Conservation (phyloP, 495 filamentous ascomycete species). For the Penicillium simplicissimum region DNA sequence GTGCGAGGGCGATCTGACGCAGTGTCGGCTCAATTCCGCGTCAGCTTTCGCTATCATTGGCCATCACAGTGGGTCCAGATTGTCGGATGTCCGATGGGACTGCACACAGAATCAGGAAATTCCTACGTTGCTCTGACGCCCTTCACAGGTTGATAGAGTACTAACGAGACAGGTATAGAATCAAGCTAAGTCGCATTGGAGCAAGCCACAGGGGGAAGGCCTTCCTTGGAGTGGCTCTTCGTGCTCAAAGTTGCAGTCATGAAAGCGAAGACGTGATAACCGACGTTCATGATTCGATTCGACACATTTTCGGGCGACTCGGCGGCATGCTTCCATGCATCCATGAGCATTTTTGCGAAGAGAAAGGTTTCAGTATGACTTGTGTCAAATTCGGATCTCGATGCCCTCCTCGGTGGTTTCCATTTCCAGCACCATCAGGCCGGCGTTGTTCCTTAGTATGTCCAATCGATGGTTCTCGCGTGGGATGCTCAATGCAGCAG, state of each 20-base stretch:
- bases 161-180: background rate
- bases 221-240: slow-evolving; percentile 22
- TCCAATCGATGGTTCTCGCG: no score
- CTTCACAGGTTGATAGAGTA: background rate
- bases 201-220: slow-evolving; percentile 16
- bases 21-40: slow-evolving; percentile 24
- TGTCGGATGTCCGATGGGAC: slow-evolving; percentile 32
- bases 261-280: slow-evolving; percentile 37
- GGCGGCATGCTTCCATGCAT: slow-evolving; percentile 55
- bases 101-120: background rate
- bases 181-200: slow-evolving; percentile 1
- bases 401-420: slow-evolving; percentile 60
- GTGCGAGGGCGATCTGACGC: slow-evolving; percentile 14
- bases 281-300: slow-evolving; percentile 46
- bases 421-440: slow-evolving; percentile 58
- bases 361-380: slow-evolving; percentile 72
- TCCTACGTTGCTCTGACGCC: background rate
- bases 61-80: slow-evolving; percentile 18
- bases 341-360: slow-evolving; percentile 62
- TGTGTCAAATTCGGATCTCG: slow-evolving; percentile 69
- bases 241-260: slow-evolving; percentile 19
- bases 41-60: slow-evolving; percentile 18
- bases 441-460: slow-evolving; percentile 62
- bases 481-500: slow-evolving; percentile 16
- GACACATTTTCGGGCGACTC: slow-evolving; percentile 3